These are phyloP conservation scores for Cryphonectria radicalis DNA, from an alignment of 2,329 filamentous ascomycete genomes.

Conservation along the genomic window DNA sequence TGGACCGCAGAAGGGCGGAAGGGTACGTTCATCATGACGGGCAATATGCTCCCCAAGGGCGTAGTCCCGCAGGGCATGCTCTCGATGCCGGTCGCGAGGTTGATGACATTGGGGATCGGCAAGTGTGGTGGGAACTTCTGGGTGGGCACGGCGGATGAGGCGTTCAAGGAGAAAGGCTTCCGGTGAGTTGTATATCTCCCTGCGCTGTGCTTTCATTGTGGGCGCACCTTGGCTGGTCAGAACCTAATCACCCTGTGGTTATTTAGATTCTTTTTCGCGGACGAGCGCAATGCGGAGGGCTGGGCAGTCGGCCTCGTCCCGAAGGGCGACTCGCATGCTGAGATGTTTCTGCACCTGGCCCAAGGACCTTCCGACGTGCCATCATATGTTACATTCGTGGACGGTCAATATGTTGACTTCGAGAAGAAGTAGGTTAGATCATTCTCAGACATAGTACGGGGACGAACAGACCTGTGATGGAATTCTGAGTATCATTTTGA, in stretches of 20 bases:
- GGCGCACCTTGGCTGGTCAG: background rate
- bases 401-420: constrained; percentile 10
- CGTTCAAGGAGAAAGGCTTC: constrained; percentile 19
- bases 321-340: constrained; percentile 11
- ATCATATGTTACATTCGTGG: constrained; percentile 19
- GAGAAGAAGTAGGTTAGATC: background rate
- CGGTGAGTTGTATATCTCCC: constrained; percentile 9
- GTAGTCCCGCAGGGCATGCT: background rate
- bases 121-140: constrained; percentile 14
- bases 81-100: background rate
- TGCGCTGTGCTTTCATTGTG: background rate
- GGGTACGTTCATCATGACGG: constrained; percentile 20
- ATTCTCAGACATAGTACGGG: background rate
- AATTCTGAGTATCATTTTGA: background rate
- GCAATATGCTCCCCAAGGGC: constrained; percentile 2
- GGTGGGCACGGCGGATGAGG: constrained; percentile 14
- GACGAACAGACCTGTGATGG: background rate
- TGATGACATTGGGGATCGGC: constrained; percentile 13
- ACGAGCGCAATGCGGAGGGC: constrained; percentile 21
- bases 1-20: constrained; percentile 7
- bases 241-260: background rate
- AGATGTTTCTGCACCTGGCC: constrained; percentile 15
- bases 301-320: background rate
- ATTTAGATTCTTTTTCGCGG: constrained; percentile 25
- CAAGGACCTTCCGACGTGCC: constrained; percentile 4